Percentiles rank a stretch among this genome's conserved stretches.
Conservation (phyloP, 1,284 basidiomycete species). For the Ustilago curta region DNA sequence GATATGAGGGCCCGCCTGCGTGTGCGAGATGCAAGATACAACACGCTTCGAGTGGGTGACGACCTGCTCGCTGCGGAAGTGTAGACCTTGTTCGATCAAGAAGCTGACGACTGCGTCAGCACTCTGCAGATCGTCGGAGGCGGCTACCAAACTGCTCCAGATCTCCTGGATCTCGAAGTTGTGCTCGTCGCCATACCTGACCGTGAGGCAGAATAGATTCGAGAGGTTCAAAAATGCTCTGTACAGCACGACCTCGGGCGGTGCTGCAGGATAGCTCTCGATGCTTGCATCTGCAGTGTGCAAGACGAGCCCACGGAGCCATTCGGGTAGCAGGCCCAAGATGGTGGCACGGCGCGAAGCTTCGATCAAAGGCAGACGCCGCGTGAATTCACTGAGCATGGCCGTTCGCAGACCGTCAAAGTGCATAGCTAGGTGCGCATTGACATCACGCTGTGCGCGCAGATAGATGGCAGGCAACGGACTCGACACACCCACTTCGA, state of each 20-base stretch:
- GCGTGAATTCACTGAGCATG: conserved; percentile 80
- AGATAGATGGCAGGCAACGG: conserved; percentile 81
- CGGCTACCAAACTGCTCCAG: conserved; percentile 80
- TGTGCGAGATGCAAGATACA: conserved; percentile 85
- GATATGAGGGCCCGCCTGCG: conserved; percentile 78
- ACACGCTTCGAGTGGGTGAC: conserved; percentile 83
- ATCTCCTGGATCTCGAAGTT: conserved; percentile 85
- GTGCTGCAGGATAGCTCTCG: conserved; percentile 30
- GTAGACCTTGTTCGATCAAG: conserved; percentile 86
- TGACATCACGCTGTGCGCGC: conserved; percentile 81
- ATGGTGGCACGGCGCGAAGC: conserved; percentile 49
- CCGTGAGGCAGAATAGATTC: conserved; percentile 85
- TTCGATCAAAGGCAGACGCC: conserved; percentile 77
- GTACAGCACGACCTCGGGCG: conserved; percentile 41
- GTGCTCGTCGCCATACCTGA: conserved; percentile 81
- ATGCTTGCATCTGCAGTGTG: conserved; percentile 28
- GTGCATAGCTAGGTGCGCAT: conserved; percentile 82
- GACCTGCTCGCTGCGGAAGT: conserved; percentile 82
- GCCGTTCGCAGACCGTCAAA: conserved; percentile 79
- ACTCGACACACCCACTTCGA: conserved; percentile 83
- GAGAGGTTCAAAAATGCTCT: conserved; percentile 74
- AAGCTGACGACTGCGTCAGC: conserved; percentile 85
- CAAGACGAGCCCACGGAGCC: conserved; percentile 55
- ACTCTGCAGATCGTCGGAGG: conserved; percentile 73
- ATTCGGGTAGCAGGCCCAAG: conserved; percentile 59